Evolutionary conservation across 1,284 basidiomycete genomes (phyloP).

Genomic region (Fomitiporia mediterranea): DNA sequence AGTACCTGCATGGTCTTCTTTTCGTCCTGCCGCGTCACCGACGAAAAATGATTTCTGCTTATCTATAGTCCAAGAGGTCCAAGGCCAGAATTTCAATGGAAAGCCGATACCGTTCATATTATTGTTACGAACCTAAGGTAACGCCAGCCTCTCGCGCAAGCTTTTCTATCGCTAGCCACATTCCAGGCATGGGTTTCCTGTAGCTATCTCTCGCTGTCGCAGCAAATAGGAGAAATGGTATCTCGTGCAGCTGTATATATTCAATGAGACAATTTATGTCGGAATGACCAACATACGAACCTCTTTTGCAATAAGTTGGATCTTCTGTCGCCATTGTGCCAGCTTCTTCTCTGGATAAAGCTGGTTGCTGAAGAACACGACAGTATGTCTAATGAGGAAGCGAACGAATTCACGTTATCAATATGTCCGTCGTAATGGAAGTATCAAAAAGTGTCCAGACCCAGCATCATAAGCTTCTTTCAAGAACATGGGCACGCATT

Average conservation of each 20-base stretch:
- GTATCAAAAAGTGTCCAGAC: conserved; percentile 33
- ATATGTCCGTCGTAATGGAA: not conserved
- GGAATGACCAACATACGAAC: conserved; percentile 38
- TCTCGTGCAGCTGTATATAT: conserved; percentile 50
- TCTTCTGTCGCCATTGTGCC: conserved; percentile 71
- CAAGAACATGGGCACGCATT: conserved; percentile 60
- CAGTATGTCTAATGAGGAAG: conserved; percentile 65
- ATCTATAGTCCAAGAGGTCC: conserved; percentile 42
- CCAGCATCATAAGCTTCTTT: conserved; percentile 57
- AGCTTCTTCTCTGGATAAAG: conserved; percentile 45
- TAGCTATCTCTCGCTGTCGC: conserved; percentile 72
- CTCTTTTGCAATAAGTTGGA: conserved; percentile 60
- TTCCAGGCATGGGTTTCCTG: conserved; percentile 88
- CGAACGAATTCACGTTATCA: not conserved
- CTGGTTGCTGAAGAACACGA: conserved; percentile 83
- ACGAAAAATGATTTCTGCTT: conserved; percentile 69
- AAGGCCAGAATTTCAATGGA: not conserved
- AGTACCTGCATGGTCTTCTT: conserved; percentile 68
- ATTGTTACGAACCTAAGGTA: conserved; percentile 52
- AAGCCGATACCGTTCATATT: not conserved
- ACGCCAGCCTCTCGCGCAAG: conserved; percentile 56
- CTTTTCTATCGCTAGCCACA: conserved; percentile 72
- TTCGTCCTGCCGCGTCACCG: conserved; percentile 86
- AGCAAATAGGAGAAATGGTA: conserved; percentile 80
- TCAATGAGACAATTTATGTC: not conserved